Base-by-base conservation (phyloP, 306 rosid genomes). In the Sesbania bispinosa region DNA sequence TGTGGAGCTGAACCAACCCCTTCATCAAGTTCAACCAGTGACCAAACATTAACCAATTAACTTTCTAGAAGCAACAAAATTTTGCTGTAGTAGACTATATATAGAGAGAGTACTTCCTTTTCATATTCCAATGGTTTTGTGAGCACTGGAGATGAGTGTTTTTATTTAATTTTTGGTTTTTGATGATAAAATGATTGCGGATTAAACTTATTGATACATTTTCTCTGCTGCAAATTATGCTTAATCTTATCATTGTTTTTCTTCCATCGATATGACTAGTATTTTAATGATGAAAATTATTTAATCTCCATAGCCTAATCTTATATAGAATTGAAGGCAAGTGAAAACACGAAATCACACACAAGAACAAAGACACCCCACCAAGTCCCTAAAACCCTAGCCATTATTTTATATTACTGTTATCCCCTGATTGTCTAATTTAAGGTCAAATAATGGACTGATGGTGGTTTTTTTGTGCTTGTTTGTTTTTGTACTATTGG, bases 71-170 rank as follows among this genome's bases (percentile, higher is more conserved):
- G 21, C 19, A 36, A 16, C 64, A 53, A 51, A 79, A 61, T 76
- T 71, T 83, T 83, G 82, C 36, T n/a, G n/a, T n/a, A n/a, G n/a
- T n/a, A n/a, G n/a, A n/a, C n/a, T n/a, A n/a, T n/a, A n/a, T n/a
- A n/a, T n/a, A n/a, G n/a, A n/a, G n/a, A n/a, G n/a, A n/a, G n/a
- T n/a, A n/a, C n/a, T 4, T 32, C 53, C 0, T 51, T 50, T 69
- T 53, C 82, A 73, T 72, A 69, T 70, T 64, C 63, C 23, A 10
- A 80, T 76, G 84, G 74, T 80, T 83, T 79, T 79, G 82, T 76
- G 80, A 62, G 76, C 80, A 73, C 81, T 15, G 18, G 46, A 67
- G 23, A 82, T 77, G 61, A 82, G 51, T 77, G 59, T 50, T n/a
- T 16, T 59, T 3, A 3, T 42, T n/a, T 0, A 30, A 9, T 69